These are phyloP conservation scores for Saraca asoca DNA, from an alignment of 331 rosid genomes.

Conservation along the genomic window DNA sequence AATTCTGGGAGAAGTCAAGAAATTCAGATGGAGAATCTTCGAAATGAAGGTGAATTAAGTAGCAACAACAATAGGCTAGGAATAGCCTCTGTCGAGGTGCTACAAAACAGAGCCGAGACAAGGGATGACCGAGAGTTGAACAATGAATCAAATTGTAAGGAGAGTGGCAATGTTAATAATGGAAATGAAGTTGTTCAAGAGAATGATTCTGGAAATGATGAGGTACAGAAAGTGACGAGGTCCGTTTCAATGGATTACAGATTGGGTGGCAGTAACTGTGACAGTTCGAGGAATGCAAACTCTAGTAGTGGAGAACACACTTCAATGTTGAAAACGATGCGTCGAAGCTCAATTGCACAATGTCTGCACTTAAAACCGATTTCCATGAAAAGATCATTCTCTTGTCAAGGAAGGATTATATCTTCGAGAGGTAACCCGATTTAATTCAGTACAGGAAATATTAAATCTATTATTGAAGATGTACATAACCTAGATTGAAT, in stretches of 20 bases:
- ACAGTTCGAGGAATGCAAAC: background rate
- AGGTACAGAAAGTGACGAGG: constrained; percentile 2
- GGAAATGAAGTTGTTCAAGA: background rate
- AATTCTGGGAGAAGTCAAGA: constrained; percentile 11
- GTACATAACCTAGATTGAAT: too few relatives aligned
- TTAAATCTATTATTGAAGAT: too few relatives aligned
- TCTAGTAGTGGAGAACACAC: background rate
- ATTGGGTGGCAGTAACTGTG: background rate
- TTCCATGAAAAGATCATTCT: constrained; percentile 42
- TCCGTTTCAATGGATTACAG: constrained; percentile 25
- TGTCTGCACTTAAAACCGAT: constrained; percentile 37
- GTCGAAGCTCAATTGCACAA: constrained; percentile 24
- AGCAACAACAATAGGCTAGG: background rate
- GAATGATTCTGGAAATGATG: background rate
- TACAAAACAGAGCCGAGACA: constrained; percentile 25
- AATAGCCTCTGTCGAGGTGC: background rate
- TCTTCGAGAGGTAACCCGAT: constrained; percentile 19
- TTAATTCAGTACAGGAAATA: background rate
- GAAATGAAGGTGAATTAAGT: constrained; percentile 22
- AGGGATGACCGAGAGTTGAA: constrained; percentile 25
- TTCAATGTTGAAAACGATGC: background rate
- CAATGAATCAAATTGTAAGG: constrained; percentile 19
- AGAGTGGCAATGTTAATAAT: background rate
- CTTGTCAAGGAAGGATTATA: constrained; percentile 27
- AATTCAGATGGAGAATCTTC: constrained; percentile 20